phyloP scores from a whole-genome alignment of 192 early-diverging fungal species.

The Coemansia sp. region DNA sequence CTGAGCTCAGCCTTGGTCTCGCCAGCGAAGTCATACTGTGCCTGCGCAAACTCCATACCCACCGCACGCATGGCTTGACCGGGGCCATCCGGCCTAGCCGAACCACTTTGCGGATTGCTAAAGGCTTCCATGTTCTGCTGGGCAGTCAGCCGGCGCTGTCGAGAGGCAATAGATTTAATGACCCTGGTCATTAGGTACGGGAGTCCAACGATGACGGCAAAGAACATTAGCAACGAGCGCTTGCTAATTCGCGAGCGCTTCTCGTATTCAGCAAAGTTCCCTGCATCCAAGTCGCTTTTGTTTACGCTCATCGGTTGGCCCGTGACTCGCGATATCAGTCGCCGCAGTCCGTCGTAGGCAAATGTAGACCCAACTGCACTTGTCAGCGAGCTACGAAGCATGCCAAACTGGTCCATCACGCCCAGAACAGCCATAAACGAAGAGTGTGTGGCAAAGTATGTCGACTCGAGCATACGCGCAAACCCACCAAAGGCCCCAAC shows the following conservation, averaged over 20 bases:
- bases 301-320: slow-evolving; percentile 70
- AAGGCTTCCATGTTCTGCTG: slow-evolving; percentile 17
- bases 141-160: slow-evolving; percentile 44
- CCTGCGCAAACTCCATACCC: slow-evolving; percentile 83
- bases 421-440: slow-evolving; percentile 95
- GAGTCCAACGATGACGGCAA: slow-evolving; percentile 82
- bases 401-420: slow-evolving; percentile 97
- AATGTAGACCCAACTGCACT: slow-evolving; percentile 80
- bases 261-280: slow-evolving; percentile 75
- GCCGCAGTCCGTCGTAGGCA: slow-evolving; percentile 67
- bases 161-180: slow-evolving; percentile 68
- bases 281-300: slow-evolving; percentile 67
- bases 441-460: slow-evolving; percentile 93
- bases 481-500: slow-evolving; percentile 97
- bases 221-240: slow-evolving; percentile 77
- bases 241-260: slow-evolving; percentile 61
- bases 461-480: slow-evolving; percentile 96
- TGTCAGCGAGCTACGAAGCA: slow-evolving; percentile 80
- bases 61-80: slow-evolving; percentile 44
- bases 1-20: slow-evolving; percentile 77
- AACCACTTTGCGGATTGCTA: neutral
- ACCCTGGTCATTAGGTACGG: slow-evolving; percentile 91
- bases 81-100: slow-evolving; percentile 30
- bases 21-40: slow-evolving; percentile 79
- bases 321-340: slow-evolving; percentile 62